These are phyloP conservation scores for Eucalyptus brandiana DNA, from an alignment of 345 rosid species.

Conservation along the genomic window DNA sequence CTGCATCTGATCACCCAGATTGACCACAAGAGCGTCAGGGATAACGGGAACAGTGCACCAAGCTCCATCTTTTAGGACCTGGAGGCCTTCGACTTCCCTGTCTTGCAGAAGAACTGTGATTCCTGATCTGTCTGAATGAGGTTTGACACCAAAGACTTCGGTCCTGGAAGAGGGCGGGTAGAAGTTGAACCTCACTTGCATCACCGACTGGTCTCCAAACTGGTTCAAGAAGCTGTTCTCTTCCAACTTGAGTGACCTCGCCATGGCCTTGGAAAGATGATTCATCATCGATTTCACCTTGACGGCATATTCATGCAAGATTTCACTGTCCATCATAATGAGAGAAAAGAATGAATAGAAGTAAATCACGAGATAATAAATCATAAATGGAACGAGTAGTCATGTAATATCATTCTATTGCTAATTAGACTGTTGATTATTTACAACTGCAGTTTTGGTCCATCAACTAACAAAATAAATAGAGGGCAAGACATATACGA, in stretches of 20 bases:
- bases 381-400: neutral
- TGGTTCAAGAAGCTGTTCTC: constrained; percentile 27
- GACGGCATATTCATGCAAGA: constrained; percentile 7
- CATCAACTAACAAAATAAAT: neutral
- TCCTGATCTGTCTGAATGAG: constrained; percentile 41
- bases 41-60: constrained; percentile 34
- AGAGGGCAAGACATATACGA: constrained; percentile 3
- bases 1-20: constrained; percentile 46
- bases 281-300: constrained; percentile 12
- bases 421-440: neutral
- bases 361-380: neutral
- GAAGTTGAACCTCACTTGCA: constrained; percentile 38
- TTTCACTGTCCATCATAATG: constrained; percentile 3
- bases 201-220: constrained; percentile 1
- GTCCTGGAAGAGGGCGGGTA: constrained; percentile 39
- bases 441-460: neutral
- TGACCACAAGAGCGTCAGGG: constrained; percentile 34
- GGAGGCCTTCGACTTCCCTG: constrained; percentile 34
- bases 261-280: constrained; percentile 31
- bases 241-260: constrained; percentile 20
- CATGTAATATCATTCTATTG: neutral
- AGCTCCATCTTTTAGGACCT: constrained; percentile 10
- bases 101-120: constrained; percentile 33
- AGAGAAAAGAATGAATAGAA: neutral
- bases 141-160: constrained; percentile 35